These are phyloP conservation scores for Malus sieversii DNA, from an alignment of 306 rosid species.

Conservation along the genomic window DNA sequence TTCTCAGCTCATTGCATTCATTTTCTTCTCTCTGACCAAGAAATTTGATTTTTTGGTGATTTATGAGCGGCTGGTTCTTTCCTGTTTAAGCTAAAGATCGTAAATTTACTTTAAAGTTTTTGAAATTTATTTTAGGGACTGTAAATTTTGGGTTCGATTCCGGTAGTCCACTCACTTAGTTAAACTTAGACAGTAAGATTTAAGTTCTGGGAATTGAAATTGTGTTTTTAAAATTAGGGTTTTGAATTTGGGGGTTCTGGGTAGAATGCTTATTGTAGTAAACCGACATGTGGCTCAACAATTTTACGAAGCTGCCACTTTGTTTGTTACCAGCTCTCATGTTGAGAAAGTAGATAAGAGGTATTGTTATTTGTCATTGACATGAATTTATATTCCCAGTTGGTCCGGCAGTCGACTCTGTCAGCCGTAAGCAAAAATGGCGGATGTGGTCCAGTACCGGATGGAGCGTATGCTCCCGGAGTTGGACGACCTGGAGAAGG, in stretches of 20 bases:
- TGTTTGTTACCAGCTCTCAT: background rate
- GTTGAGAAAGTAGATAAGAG: background rate
- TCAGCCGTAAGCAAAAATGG: constrained; percentile 21
- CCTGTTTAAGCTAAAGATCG: background rate
- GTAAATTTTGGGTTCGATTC: too few species aligned
- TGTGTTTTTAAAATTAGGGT: background rate
- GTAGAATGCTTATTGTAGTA: too few species aligned
- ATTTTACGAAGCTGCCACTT: too few species aligned
- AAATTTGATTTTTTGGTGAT: background rate
- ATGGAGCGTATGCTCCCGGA: constrained; percentile 53
- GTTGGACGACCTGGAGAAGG: constrained; percentile 50
- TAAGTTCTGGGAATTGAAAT: background rate
- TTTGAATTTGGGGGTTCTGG: background rate
- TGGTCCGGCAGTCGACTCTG: background rate
- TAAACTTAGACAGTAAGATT: too few species aligned
- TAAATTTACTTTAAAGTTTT: too few species aligned
- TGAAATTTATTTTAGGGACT: too few species aligned
- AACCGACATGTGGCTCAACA: background rate
- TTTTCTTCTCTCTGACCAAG: background rate
- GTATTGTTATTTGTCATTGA: background rate
- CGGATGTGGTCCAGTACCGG: constrained; percentile 55
- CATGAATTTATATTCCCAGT: background rate
- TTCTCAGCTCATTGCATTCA: background rate
- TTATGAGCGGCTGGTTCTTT: background rate
- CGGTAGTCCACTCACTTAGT: too few species aligned